phyloP scores from a whole-genome alignment of 352 stramenopile species.

The Phytophthora capsici region DNA sequence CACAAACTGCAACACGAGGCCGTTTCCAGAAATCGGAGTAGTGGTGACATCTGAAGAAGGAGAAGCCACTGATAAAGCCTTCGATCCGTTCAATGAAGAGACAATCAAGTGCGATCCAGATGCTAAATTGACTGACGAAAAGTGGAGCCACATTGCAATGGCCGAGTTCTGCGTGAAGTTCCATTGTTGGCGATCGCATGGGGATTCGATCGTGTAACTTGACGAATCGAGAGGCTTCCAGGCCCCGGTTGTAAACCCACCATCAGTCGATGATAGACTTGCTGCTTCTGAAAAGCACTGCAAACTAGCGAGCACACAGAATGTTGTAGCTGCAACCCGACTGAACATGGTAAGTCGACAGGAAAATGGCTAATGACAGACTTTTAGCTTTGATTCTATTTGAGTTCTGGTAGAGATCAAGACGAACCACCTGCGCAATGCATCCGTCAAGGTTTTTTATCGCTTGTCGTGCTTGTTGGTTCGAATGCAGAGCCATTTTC shows the following conservation, averaged over 20 bases:
- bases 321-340: constrained; percentile 2
- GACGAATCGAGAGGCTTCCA: constrained; percentile 36
- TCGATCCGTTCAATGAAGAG: constrained; percentile 41
- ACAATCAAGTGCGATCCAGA: constrained; percentile 50
- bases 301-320: background rate
- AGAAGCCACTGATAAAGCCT: constrained; percentile 30
- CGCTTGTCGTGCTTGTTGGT: background rate
- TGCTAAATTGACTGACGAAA: constrained; percentile 38
- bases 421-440: constrained; percentile 8
- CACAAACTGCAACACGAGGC: constrained; percentile 50
- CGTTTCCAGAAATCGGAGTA: constrained; percentile 36
- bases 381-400: constrained; percentile 15
- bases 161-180: constrained; percentile 56
- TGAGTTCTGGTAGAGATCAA: background rate
- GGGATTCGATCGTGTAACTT: constrained; percentile 44
- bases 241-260: constrained; percentile 45
- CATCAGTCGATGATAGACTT: constrained; percentile 23
- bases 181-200: constrained; percentile 52
- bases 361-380: constrained; percentile 11
- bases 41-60: constrained; percentile 39
- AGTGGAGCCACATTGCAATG: constrained; percentile 48
- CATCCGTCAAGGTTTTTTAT: constrained; percentile 19
- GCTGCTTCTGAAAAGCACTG: background rate
- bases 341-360: constrained; percentile 9
- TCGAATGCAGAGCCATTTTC: constrained; percentile 12